Conservation (phyloP, 306 rosid genomes). For the Casuarina equisetifolia region DNA sequence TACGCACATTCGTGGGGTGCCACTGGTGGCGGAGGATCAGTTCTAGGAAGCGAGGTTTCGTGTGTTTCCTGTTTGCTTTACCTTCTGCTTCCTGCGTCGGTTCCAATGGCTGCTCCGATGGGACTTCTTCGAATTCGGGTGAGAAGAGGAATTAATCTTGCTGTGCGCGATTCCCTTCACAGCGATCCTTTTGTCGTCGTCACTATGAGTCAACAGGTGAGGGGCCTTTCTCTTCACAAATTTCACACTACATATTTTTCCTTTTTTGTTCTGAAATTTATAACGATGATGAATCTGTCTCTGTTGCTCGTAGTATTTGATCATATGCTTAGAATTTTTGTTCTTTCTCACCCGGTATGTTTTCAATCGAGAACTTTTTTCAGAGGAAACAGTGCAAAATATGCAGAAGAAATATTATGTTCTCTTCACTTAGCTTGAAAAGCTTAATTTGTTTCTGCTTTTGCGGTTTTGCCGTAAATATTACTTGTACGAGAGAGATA, state of each 20-base stretch:
- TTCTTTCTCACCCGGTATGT: background rate
- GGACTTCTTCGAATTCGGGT: constrained; percentile 79
- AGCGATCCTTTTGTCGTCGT: constrained; percentile 82
- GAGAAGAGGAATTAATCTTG: constrained; percentile 61
- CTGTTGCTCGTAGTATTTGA: background rate
- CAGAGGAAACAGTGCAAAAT: background rate
- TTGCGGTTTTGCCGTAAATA: too few species aligned
- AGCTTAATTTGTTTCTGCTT: background rate
- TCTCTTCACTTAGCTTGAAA: background rate
- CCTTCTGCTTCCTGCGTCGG: background rate
- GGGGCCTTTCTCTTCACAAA: background rate
- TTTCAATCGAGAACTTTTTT: background rate
- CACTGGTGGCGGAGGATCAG: too few species aligned
- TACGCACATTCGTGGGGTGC: too few species aligned
- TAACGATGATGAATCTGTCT: background rate
- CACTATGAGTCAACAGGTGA: constrained; percentile 53
- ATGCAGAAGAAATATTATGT: background rate
- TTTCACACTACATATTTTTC: background rate
- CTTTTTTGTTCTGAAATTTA: background rate
- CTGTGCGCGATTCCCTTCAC: constrained; percentile 60
- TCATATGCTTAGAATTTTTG: background rate
- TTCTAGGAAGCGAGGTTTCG: background rate
- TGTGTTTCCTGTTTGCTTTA: background rate
- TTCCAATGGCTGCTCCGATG: constrained; percentile 41
- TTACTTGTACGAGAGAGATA: too few species aligned